Percentiles rank a stretch among this genome's conserved stretches.
Conservation (phyloP, 371 early-diverging fungal species). For the Mucor mucedo region DNA sequence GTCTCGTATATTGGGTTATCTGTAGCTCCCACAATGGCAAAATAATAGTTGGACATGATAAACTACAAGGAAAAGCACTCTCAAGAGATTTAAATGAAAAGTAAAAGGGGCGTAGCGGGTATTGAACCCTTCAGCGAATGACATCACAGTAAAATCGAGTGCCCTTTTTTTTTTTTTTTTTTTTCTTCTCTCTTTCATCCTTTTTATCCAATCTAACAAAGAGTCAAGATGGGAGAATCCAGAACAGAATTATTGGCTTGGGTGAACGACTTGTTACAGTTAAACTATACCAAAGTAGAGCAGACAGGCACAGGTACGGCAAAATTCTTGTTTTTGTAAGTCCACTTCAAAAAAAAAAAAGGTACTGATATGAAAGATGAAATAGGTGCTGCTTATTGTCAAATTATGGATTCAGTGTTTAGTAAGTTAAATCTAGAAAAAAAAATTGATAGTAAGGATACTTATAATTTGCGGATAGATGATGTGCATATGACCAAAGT, state of each 20-base stretch:
- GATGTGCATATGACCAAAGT: slow-evolving; percentile 83
- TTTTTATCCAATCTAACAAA: too few relatives aligned
- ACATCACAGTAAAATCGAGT: neutral
- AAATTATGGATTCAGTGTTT: slow-evolving; percentile 90
- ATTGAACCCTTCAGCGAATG: neutral
- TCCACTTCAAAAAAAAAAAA: neutral
- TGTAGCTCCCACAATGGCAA: slow-evolving; percentile 91
- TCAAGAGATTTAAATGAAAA: neutral
- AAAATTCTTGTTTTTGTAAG: neutral
- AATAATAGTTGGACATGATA: slow-evolving; percentile 77
- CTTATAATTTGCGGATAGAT: slow-evolving; percentile 31
- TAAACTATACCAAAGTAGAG: slow-evolving; percentile 90
- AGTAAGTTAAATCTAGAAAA: slow-evolving; percentile 38
- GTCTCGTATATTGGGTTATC: slow-evolving; percentile 95
- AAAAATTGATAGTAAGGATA: neutral
- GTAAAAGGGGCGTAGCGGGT: neutral
- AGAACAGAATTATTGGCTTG: slow-evolving; percentile 88
- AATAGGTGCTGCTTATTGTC: slow-evolving; percentile 85
- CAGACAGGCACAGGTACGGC: slow-evolving; percentile 87
- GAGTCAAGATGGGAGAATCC: slow-evolving; percentile 69
- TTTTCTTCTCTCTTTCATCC: too few relatives aligned
- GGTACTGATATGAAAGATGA: neutral
- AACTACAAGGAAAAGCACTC: neutral
- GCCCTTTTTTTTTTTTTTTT: too few relatives aligned
- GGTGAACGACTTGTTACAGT: slow-evolving; percentile 88